Base-by-base conservation (phyloP, 164 flowering plant species). In the Stephania cephalantha region DNA sequence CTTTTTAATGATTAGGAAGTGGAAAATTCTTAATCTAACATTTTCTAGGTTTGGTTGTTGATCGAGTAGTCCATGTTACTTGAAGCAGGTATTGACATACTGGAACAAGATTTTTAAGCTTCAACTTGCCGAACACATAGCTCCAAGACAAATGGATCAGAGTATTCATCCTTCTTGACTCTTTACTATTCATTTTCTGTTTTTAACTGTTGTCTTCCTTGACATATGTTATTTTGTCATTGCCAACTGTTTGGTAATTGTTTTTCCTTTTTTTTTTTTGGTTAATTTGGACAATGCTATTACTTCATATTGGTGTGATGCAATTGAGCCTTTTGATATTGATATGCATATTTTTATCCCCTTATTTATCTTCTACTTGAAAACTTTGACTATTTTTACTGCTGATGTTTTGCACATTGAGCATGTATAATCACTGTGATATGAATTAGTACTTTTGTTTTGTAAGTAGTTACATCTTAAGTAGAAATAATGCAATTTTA, bases 71-170 rank as follows among this genome's bases (percentile, higher is more conserved):
- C 69, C 18, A n/a, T 55, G 44, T 53, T 25, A 46, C 70, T 66
- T 78, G 77, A 70, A 71, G 64, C 74, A 78, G 81, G 81, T 55
- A 20, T 44, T 69, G 29, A 63, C 15, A 45, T 52, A 66, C 45
- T 53, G 77, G 67, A 50, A 61, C 69, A 69, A 46, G 66, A 61
- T 25, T 46, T 20, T 22, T 68, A 52, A 76, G 72, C 65, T 18
- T 48, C 69, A 68, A 55, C 67, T 42, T 13, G 12, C 68, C 31
- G 58, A 13, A 46, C 66, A 22, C 63, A 6, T 69, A 66, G 52
- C 77, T 66, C 30, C n/a, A 46, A 78, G 45, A 70, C 48, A 64
- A 65, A 86, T 86, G 88, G 86, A 84, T 77, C 77, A 83, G 78
- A 78, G 86, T 84, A 86, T 58, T 58, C 15, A 74, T 72, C 76